Evolutionary conservation across 305 asterid species (phyloP).

Genomic region (Fraxinus xanthoxyloides): DNA sequence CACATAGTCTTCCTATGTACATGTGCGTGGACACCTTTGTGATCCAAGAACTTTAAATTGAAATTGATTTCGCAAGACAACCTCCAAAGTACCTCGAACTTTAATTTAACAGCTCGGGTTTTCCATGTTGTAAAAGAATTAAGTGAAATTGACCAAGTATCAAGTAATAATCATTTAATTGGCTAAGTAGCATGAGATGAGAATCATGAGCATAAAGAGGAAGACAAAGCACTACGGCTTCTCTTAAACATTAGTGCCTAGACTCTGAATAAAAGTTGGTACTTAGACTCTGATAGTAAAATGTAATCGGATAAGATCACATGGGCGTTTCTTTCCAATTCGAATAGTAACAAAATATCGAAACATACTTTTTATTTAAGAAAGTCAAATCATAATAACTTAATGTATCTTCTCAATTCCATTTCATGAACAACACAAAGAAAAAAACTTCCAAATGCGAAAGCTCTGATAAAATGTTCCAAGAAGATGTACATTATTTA

Average conservation of each 20-base stretch:
- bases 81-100: neutral
- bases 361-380: neutral
- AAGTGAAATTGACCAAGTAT: neutral
- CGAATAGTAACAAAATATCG: no score
- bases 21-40: neutral
- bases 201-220: neutral
- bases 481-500: neutral
- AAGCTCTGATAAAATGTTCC: neutral
- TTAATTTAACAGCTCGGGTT: neutral
- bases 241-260: neutral
- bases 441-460: neutral
- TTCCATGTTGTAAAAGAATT: neutral
- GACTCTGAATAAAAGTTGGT: neutral
- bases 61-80: neutral
- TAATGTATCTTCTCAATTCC: neutral
- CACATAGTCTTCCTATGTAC: neutral
- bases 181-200: neutral
- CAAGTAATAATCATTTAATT: neutral
- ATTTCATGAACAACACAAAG: neutral
- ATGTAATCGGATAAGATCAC: neutral
- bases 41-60: neutral
- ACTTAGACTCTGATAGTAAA: neutral
- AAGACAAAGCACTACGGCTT: neutral
- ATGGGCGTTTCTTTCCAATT: neutral
- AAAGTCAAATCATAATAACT: neutral